Conservation (phyloP, 108 stramenopile species). For the Pseudonitzschia delicatissima region DNA sequence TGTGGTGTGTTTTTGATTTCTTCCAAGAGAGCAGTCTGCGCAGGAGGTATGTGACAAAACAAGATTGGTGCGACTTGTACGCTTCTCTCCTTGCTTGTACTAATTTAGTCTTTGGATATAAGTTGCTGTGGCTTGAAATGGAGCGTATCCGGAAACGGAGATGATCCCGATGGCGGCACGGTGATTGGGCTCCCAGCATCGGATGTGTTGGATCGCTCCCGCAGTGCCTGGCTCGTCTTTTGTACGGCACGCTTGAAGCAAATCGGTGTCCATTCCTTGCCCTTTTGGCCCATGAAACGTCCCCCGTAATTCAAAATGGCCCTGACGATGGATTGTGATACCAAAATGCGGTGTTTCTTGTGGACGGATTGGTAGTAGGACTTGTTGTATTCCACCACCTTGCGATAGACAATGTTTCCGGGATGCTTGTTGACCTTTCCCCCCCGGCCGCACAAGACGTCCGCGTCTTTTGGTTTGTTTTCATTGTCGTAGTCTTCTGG, state of each 20-base stretch:
- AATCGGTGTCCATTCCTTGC: slow-evolving; percentile 31
- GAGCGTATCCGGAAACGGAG: too few relatives aligned
- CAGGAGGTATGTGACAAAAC: too few relatives aligned
- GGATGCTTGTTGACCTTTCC: slow-evolving; percentile 76
- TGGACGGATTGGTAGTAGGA: slow-evolving; percentile 61
- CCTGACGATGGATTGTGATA: slow-evolving; percentile 79
- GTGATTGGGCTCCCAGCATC: too few relatives aligned
- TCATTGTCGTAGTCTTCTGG: not conserved
- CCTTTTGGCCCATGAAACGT: slow-evolving; percentile 26
- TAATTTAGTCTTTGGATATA: too few relatives aligned
- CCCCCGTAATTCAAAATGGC: slow-evolving; percentile 34
- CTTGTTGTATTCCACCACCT: slow-evolving; percentile 61
- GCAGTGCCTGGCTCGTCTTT: slow-evolving; percentile 48
- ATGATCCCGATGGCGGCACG: too few relatives aligned
- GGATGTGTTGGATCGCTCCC: slow-evolving; percentile 25
- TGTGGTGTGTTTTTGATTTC: too few relatives aligned
- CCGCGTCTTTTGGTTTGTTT: slow-evolving; percentile 24
- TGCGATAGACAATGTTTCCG: slow-evolving; percentile 74
- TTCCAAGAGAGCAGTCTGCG: too few relatives aligned
- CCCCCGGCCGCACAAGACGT: slow-evolving; percentile 77
- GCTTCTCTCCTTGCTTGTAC: too few relatives aligned
- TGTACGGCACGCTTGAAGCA: slow-evolving; percentile 39
- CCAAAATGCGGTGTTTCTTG: slow-evolving; percentile 72
- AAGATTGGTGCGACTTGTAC: too few relatives aligned
- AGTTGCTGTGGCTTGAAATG: too few relatives aligned